phyloP scores from a whole-genome alignment of 352 stramenopile species.

The Globisporangium emineosum region DNA sequence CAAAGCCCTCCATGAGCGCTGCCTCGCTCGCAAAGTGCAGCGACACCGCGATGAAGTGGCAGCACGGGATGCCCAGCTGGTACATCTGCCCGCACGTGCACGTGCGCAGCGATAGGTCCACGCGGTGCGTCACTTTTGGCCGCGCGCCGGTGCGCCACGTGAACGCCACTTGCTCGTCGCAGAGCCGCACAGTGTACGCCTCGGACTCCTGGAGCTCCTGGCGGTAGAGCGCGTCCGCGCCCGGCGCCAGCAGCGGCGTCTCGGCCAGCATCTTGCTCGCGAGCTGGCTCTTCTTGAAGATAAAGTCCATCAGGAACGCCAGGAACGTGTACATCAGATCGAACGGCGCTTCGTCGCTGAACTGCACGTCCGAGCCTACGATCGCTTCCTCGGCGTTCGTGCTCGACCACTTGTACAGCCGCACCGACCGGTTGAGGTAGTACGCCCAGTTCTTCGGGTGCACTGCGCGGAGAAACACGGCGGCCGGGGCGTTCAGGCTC shows the following conservation, averaged over 20 bases:
- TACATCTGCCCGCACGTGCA: slow-evolving; percentile 77
- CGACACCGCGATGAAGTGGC: slow-evolving; percentile 71
- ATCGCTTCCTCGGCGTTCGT: slow-evolving; percentile 57
- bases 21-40: slow-evolving; percentile 66
- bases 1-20: slow-evolving; percentile 61
- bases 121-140: slow-evolving; percentile 72
- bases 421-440: slow-evolving; percentile 59
- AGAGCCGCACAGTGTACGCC: slow-evolving; percentile 62
- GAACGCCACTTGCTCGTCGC: slow-evolving; percentile 74
- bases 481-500: slow-evolving; percentile 50
- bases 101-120: slow-evolving; percentile 60
- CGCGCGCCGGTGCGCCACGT: slow-evolving; percentile 69
- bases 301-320: slow-evolving; percentile 71
- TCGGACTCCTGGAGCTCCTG: slow-evolving; percentile 58
- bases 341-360: slow-evolving; percentile 72
- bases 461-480: slow-evolving; percentile 55
- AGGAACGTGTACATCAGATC: slow-evolving; percentile 79
- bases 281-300: slow-evolving; percentile 73
- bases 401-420: slow-evolving; percentile 69
- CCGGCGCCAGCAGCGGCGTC: slow-evolving; percentile 48
- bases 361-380: slow-evolving; percentile 51
- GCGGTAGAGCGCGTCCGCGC: slow-evolving; percentile 59
- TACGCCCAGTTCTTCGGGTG: slow-evolving; percentile 75
- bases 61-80: slow-evolving; percentile 68
- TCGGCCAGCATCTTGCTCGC: slow-evolving; percentile 48